Evolutionary conservation across 306 rosid genomes (phyloP), one percentile per base, ranked within the genome.

Genomic region (Cicer arietinum): DNA sequence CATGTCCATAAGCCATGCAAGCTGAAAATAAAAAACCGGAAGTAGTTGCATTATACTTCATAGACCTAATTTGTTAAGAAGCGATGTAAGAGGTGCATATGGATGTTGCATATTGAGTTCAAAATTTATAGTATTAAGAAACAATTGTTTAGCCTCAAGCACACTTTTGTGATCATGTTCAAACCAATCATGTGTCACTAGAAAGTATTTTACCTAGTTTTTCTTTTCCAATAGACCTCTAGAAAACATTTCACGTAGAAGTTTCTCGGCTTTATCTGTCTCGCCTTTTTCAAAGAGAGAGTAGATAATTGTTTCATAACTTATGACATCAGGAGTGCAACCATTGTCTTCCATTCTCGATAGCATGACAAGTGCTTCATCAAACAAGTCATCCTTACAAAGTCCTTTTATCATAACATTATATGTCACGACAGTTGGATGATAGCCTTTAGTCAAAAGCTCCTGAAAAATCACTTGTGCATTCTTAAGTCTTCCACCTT

Each of bases 81-180:
- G 86, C 1, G 94, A 85, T 1, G 90, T 87, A 85, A 93, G 98
- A 30, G 96, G 88, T 41, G 48, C 25, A 22, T 22, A 22, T 22
- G 25, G 25, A 22, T 22, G 25, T 22, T 22, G 30, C 30, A 22
- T 22, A 22, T 22, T 22, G 30, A 22, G 30, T 22, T 22, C 30
- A 22, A 22, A 22, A 22, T 22, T 22, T 22, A 22, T 22, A 22
- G 30, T 22, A 22, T 22, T 22, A 64, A 93, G 80, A 52, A 93
- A 87, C 93, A 93, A 79, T 72, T 89, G 89, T 79, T 93, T 97
- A 77, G 98, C 98, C 81, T 93, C 96, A 8, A 81, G 85, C 69
- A 22, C 30, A 22, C 30, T 22, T 22, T 22, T 22, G 30, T 22
- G 30, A 22, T 22, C 30, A 22, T 22, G 30, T 22, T 22, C 30